A percentile compares a stretch with the other conserved stretches of the same genome.
Evolutionary conservation across 1,139 yeast genomes (phyloP).

Genomic region (Magnusiomyces suaveolens): DNA sequence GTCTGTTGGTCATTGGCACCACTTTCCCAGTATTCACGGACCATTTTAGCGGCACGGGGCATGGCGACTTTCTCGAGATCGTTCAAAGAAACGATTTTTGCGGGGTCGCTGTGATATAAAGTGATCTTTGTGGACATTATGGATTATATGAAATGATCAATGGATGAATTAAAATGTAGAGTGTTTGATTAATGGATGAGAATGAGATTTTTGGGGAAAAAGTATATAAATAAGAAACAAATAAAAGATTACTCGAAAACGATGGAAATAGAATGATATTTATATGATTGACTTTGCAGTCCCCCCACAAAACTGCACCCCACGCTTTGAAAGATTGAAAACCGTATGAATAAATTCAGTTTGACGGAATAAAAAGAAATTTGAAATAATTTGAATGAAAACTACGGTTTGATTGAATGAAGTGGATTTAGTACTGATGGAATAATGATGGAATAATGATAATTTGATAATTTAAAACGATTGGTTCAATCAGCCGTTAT

Average conservation of each 20-base stretch:
- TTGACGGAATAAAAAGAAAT: no score
- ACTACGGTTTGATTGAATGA: no score
- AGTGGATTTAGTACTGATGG: no score
- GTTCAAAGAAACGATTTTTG: slow-evolving; percentile 18
- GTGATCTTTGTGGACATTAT: not conserved
- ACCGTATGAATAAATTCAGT: no score
- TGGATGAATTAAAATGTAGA: not conserved
- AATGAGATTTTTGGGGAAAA: not conserved
- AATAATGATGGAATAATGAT: no score
- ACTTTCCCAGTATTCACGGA: slow-evolving; percentile 33
- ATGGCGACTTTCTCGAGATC: slow-evolving; percentile 24
- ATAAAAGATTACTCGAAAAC: not conserved
- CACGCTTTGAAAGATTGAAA: no score
- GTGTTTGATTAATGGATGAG: not conserved
- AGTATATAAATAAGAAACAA: not conserved
- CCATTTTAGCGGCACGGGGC: slow-evolving; percentile 25
- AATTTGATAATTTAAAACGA: no score
- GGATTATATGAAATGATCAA: not conserved
- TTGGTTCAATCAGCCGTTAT: no score
- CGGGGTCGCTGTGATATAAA: slow-evolving; percentile 11
- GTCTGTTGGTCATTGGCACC: slow-evolving; percentile 33
- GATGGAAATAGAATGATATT: not conserved
- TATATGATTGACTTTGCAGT: no score
- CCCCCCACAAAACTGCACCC: no score
- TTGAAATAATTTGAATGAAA: no score